These are phyloP conservation scores for Aspergillus ochraceoroseus DNA, from an alignment of 2,329 filamentous ascomycete species.

Conservation along the genomic window DNA sequence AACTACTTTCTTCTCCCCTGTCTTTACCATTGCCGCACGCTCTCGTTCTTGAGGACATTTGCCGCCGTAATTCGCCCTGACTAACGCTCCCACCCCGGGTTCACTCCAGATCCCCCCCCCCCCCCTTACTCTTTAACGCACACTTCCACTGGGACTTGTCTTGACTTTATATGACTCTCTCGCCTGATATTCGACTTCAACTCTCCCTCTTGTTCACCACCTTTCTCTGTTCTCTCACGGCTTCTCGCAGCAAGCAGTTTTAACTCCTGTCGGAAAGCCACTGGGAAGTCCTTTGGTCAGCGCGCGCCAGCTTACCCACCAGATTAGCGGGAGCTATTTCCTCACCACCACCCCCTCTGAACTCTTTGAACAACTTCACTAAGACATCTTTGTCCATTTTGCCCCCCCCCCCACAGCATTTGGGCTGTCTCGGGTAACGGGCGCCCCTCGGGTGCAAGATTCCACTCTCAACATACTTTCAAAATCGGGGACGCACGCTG, in stretches of 20 bases:
- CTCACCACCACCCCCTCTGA: background rate
- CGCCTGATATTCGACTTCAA: slow-evolving; percentile 2
- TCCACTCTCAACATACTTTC: slow-evolving; percentile 12
- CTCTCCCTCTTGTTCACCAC: slow-evolving; percentile 13
- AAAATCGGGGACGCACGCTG: slow-evolving; percentile 24
- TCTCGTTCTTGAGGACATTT: slow-evolving; percentile 5
- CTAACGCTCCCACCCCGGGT: slow-evolving; percentile 11
- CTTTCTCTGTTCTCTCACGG: slow-evolving; percentile 11
- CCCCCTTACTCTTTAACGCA: slow-evolving; percentile 13
- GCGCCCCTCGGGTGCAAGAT: slow-evolving; percentile 15
- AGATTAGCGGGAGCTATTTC: background rate
- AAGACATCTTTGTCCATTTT: slow-evolving; percentile 1
- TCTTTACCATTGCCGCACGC: too few relatives aligned
- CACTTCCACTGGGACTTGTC: too few relatives aligned
- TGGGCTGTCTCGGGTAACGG: slow-evolving; percentile 11
- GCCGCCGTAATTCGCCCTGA: slow-evolving; percentile 9
- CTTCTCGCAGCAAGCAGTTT: slow-evolving; percentile 13
- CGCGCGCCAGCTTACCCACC: background rate
- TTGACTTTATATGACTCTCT: too few relatives aligned
- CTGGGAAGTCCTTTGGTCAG: background rate
- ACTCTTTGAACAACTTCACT: background rate
- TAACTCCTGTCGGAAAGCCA: slow-evolving; percentile 12
- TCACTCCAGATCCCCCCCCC: background rate
- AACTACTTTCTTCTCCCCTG: background rate
- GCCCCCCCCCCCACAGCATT: slow-evolving; percentile 1